These are phyloP conservation scores for Cyberlindnera maritima DNA, from an alignment of 805 yeast genomes.

Conservation along the genomic window DNA sequence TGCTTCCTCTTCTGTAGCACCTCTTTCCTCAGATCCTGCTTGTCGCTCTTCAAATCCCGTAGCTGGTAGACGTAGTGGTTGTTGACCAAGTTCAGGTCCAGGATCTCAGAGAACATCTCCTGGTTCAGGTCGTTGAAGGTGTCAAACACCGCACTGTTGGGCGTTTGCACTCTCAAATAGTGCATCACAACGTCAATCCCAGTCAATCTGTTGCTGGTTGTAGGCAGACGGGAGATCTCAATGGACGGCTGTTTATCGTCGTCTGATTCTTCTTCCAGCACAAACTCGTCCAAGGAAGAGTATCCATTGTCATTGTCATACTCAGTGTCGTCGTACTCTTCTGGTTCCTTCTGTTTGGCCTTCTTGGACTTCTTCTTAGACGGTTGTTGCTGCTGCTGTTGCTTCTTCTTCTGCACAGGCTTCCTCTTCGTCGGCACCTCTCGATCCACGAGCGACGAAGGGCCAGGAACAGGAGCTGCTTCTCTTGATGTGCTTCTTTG, in stretches of 20 bases:
- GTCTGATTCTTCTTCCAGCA: conserved; percentile 5
- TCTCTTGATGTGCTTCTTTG: not conserved
- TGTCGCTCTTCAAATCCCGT: conserved; percentile 27
- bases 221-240: conserved; percentile 27
- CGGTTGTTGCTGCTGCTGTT: too few relatives aligned
- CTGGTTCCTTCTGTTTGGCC: not conserved
- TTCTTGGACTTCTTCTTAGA: not conserved
- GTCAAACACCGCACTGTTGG: conserved; percentile 6
- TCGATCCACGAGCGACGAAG: not conserved
- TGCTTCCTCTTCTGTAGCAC: conserved; percentile 30
- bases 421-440: not conserved
- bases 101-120: conserved; percentile 30
- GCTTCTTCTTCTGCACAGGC: not conserved
- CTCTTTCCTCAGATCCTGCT: conserved; percentile 29
- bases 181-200: conserved; percentile 21
- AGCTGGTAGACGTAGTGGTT: conserved; percentile 32
- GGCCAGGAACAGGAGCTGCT: not conserved
- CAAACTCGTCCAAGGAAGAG: conserved; percentile 8
- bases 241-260: conserved; percentile 12
- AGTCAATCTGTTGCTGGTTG: conserved; percentile 19
- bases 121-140: conserved; percentile 26
- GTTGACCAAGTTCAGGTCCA: conserved; percentile 36
- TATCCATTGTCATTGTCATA: not conserved
- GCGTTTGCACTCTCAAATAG: conserved; percentile 8
- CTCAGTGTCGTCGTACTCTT: not conserved